Evolutionary conservation across 345 rosid genomes (phyloP).

Genomic region (Eucalyptus sp.): DNA sequence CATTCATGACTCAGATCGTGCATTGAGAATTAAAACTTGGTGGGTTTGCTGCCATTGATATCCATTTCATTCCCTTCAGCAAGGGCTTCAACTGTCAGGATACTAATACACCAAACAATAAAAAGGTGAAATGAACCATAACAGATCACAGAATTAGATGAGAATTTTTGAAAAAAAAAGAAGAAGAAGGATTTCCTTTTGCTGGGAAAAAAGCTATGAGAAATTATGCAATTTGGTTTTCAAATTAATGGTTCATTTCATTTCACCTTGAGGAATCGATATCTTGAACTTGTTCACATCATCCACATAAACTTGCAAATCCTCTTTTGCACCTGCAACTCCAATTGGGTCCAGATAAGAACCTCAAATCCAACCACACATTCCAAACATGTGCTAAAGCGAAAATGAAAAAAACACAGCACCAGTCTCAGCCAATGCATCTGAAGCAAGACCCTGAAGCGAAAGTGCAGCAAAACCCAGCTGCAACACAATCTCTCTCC

Average conservation of each 20-base stretch:
- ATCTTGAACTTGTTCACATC: constrained; percentile 74
- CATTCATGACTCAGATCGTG: background rate
- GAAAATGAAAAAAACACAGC: background rate
- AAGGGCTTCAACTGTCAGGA: background rate
- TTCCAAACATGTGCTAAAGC: background rate
- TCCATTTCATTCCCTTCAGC: background rate
- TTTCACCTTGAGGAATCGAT: constrained; percentile 64
- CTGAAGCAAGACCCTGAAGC: constrained; percentile 17
- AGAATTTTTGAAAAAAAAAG: background rate
- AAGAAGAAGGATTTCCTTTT: background rate
- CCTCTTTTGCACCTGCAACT: constrained; percentile 12
- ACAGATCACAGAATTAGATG: background rate
- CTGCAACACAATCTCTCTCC: constrained; percentile 50
- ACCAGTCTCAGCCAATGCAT: constrained; percentile 31
- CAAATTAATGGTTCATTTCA: background rate
- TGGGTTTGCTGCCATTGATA: background rate
- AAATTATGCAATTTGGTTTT: background rate
- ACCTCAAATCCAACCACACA: background rate
- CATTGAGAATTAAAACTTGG: background rate
- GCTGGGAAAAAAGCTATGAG: background rate
- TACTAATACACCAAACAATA: background rate
- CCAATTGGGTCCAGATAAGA: background rate
- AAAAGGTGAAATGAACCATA: background rate
- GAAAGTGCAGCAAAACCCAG: constrained; percentile 30
- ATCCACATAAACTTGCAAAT: constrained; percentile 52